Base-by-base conservation (phyloP, 1,139 yeast genomes). In the Hansenula lynferdii region DNA sequence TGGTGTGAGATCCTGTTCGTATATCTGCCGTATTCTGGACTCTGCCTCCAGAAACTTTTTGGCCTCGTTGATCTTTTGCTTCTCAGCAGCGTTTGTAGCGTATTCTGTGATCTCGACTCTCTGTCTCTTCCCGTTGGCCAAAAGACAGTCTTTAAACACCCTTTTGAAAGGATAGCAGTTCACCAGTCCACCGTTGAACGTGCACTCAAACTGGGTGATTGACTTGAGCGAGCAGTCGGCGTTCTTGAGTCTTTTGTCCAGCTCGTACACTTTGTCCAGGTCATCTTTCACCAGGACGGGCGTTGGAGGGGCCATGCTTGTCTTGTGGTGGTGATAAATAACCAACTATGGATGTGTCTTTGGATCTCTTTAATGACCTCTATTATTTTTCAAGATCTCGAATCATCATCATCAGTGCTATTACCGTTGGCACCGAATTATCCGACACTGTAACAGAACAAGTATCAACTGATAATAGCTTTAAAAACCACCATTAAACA, bases 131-230 rank as follows among this genome's bases (percentile, higher is more conserved):
- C 55, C 49, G 6, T 53, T 41, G 11, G 64, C 59, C 15, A 69
- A 48, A 11, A 66, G 47, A 50, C 82, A 76, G 40, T 77, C 60
- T 46, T 67, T 70, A 55, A 76, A 76, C 6, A 75, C 45, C 34
- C 82, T 51, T 43, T 70, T 75, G 57, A 76, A 76, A 3, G 82
- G 81, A 15, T 71, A 54, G 47, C 82, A 76, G 22, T 72, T 62
- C 40, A 72, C 70, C 40, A 72, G 65, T 4, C 57, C 57, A n/a
- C 57, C 54, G 15, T 56, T 50, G 28, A 56, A 53, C 6, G 51
- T 42, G 36, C 64, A 60, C 36, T 59, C 59, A 41, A 45, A 47
- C 41, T 59, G 62, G 3, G 56, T 53, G 9, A 60, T 43, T 3
- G 63, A 58, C 37, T 50, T 49, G 14, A 57, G 43, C 16, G 40